These are phyloP conservation scores for Pythium periplocum DNA, from an alignment of 352 stramenopile species.

Conservation along the genomic window DNA sequence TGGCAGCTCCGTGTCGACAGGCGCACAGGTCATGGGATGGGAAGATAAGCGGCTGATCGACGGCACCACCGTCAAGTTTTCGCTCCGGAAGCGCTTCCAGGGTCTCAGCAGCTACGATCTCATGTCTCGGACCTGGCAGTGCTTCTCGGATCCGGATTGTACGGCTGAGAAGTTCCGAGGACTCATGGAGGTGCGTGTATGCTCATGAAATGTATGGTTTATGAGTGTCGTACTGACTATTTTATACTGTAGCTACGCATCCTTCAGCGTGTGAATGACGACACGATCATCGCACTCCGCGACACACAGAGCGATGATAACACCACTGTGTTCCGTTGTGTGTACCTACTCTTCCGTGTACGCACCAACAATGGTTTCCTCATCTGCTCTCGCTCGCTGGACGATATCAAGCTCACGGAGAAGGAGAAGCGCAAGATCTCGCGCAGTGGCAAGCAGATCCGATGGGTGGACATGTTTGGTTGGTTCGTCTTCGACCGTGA, in stretches of 20 bases:
- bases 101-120: slow-evolving; percentile 31
- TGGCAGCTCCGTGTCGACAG: slow-evolving; percentile 37
- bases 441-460: slow-evolving; percentile 36
- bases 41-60: slow-evolving; percentile 58
- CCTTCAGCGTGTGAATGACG: slow-evolving; percentile 65
- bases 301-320: slow-evolving; percentile 38
- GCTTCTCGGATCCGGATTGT: slow-evolving; percentile 59
- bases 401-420: slow-evolving; percentile 23
- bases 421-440: slow-evolving; percentile 17
- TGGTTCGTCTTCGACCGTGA: slow-evolving; percentile 69
- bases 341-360: slow-evolving; percentile 71
- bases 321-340: slow-evolving; percentile 47
- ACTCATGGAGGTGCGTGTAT: slow-evolving; percentile 34
- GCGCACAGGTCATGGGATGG: slow-evolving; percentile 55
- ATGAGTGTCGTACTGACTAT: not conserved
- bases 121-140: slow-evolving; percentile 64
- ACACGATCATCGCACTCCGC: slow-evolving; percentile 62
- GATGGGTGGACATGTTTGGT: slow-evolving; percentile 61
- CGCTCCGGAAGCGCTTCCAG: slow-evolving; percentile 51
- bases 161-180: slow-evolving; percentile 54
- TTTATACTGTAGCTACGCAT: slow-evolving; percentile 27
- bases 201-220: not conserved
- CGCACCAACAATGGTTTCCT: slow-evolving; percentile 58
- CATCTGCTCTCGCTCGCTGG: slow-evolving; percentile 55
- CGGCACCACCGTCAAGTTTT: slow-evolving; percentile 53